These are phyloP conservation scores for Waltiozyma sp. DNA, from an alignment of 1,139 yeast species.

Conservation along the genomic window DNA sequence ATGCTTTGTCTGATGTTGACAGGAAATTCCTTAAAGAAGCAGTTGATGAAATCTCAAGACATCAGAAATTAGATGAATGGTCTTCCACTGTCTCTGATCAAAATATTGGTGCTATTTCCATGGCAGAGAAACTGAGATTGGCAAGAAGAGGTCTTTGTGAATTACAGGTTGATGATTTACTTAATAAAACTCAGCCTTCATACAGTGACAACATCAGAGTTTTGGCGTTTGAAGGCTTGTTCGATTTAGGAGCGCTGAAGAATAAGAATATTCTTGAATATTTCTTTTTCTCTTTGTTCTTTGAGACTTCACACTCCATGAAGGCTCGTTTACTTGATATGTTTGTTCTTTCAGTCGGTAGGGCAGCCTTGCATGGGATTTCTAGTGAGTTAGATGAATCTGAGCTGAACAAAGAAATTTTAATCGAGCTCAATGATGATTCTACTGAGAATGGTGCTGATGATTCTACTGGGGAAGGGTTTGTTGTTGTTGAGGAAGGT, in stretches of 20 bases:
- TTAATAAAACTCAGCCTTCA: constrained; percentile 39
- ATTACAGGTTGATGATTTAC: constrained; percentile 38
- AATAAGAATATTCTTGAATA: constrained; percentile 51
- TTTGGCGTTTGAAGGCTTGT: constrained; percentile 59
- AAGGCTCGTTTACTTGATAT: constrained; percentile 37
- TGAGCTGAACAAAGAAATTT: constrained; percentile 34
- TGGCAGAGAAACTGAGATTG: constrained; percentile 48
- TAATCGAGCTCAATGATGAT: constrained; percentile 9
- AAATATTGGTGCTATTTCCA: constrained; percentile 44
- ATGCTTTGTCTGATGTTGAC: constrained; percentile 19
- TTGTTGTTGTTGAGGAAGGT: constrained; percentile 43
- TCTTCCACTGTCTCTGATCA: constrained; percentile 66
- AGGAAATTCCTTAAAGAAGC: constrained; percentile 31
- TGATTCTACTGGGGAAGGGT: constrained; percentile 14
- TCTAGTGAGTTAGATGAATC: constrained; percentile 46
- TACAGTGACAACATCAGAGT: constrained; percentile 46
- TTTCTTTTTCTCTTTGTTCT: constrained; percentile 44
- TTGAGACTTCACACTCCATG: constrained; percentile 45
- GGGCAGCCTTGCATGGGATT: constrained; percentile 59
- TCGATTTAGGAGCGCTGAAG: constrained; percentile 67
- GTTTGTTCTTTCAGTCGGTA: constrained; percentile 44
- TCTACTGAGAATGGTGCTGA: background rate
- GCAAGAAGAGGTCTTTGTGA: constrained; percentile 46
- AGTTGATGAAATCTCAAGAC: constrained; percentile 54
- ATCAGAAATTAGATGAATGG: constrained; percentile 79